Percentiles rank a stretch among this genome's conserved stretches.
These are phyloP conservation scores for Orobanche coerulescens DNA, from an alignment of 257 asterid genomes.

Conservation along the genomic window DNA sequence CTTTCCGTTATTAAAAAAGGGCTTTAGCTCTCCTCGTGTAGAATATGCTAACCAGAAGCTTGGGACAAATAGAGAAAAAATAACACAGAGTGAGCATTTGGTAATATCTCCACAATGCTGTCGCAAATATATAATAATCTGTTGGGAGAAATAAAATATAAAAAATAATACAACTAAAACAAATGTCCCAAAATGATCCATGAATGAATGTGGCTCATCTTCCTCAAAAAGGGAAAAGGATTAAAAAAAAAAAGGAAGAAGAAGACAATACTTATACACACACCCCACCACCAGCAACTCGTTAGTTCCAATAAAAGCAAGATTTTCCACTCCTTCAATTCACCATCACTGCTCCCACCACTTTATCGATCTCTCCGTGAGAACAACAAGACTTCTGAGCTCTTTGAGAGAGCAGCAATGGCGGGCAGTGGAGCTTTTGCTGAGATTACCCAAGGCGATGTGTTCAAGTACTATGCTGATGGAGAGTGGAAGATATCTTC, in stretches of 20 bases:
- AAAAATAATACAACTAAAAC: background rate
- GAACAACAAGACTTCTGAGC: background rate
- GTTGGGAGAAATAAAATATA: background rate
- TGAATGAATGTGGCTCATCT: slow-evolving; percentile 34
- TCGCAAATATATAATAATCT: background rate
- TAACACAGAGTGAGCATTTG: background rate
- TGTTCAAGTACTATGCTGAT: slow-evolving; percentile 63
- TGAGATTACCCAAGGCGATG: slow-evolving; percentile 75
- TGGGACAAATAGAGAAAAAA: background rate
- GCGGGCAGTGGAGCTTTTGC: slow-evolving; percentile 77
- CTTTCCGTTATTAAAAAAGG: too few species aligned
- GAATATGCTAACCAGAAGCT: slow-evolving; percentile 1
- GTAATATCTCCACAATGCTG: slow-evolving; percentile 10
- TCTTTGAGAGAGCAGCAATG: slow-evolving; percentile 33
- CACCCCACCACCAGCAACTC: background rate
- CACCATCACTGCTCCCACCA: background rate
- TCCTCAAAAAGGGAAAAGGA: slow-evolving; percentile 9
- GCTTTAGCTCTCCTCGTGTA: slow-evolving; percentile 1
- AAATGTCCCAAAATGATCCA: slow-evolving; percentile 21
- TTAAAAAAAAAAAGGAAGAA: background rate
- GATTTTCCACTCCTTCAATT: background rate
- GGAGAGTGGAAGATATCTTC: slow-evolving; percentile 82
- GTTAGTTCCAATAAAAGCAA: slow-evolving; percentile 5
- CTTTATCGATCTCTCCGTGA: too few species aligned
- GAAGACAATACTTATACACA: slow-evolving; percentile 12